Conservation (phyloP, 192 early-diverging fungal genomes). For the Linnemannia exigua region DNA sequence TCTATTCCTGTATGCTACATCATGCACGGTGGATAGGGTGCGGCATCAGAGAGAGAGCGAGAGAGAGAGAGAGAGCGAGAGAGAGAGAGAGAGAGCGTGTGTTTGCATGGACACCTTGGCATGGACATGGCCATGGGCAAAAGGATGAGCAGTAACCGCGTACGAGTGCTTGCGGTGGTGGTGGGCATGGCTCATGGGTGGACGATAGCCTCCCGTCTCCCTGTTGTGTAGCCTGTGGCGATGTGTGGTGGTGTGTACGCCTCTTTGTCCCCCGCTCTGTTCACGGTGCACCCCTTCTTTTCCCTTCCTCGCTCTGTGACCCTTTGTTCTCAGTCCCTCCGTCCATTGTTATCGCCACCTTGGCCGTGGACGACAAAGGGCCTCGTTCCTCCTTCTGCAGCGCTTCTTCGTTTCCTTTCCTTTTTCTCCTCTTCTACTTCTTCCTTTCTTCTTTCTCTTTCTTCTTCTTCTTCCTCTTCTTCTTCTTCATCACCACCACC, state of each 20-base stretch:
- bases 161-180: neutral
- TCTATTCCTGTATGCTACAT: too few relatives aligned
- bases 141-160: neutral
- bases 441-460: neutral
- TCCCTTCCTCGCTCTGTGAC: neutral
- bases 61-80: too few relatives aligned
- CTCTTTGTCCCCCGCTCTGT: neutral
- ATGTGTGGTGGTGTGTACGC: neutral
- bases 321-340: neutral
- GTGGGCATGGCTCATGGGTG: neutral
- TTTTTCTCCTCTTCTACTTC: neutral
- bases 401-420: neutral
- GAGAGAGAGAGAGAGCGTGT: neutral
- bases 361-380: neutral
- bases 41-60: too few relatives aligned
- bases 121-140: neutral
- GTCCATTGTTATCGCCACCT: neutral
- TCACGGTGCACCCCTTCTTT: neutral
- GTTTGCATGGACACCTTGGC: too few relatives aligned
- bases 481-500: neutral
- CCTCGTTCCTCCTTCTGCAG: slow-evolving; percentile 8
- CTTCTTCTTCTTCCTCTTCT: neutral
- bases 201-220: neutral
- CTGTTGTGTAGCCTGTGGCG: neutral
- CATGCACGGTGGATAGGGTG: too few relatives aligned